Evolutionary conservation across 225 moss, liverwort and hornwort genomes (phyloP), one percentile per base, ranked within the genome.

Genomic region (Pseudisothecium myosuroides): DNA sequence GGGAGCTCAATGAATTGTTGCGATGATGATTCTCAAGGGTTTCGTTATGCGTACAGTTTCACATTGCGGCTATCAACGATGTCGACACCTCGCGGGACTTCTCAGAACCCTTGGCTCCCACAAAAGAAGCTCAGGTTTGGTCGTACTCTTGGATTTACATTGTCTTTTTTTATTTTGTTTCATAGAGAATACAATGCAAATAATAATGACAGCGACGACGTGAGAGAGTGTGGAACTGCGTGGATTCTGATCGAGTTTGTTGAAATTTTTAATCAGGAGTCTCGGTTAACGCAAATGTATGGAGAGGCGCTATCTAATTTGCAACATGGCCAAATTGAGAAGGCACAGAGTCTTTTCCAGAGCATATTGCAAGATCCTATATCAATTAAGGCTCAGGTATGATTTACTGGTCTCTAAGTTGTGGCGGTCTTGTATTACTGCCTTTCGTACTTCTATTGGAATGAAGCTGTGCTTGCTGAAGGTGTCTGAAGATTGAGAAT

Each of bases 21-120:
- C 58, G 59, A 74, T 59, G 82, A 83, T 59, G 82, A 83, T 55
- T 91, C 83, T 86, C 80, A 90, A 90, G 91, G 88, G 81, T 93
- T 93, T 86, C 17, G 79, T 34, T 85, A 31, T 93, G 54, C 85
- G 18, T 86, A 74, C 94, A 95, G 95, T 95, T 95, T 88, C 93
- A 91, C 87, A 93, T 95, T 91, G 94, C 95, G 86, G 95, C 95
- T 77, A 95, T 95, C 84, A 95, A 95, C 88, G 95, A 95, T 94
- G 95, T 88, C 86, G 95, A 91, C 91, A 83, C 91, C 89, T 92
- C 93, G 60, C 93, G 93, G 90, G 91, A 87, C 91, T 91, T 94
- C 90, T 49, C 92, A 81, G 93, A 95, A 88, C 89, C 91, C 89
- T 79, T 94, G 91, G 94, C 94, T 87, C 95, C 95, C 80, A 95